Evolutionary conservation across 1,284 basidiomycete genomes (phyloP), one percentile per base, ranked within the genome.

Genomic region (Heliocybe sulcata): DNA sequence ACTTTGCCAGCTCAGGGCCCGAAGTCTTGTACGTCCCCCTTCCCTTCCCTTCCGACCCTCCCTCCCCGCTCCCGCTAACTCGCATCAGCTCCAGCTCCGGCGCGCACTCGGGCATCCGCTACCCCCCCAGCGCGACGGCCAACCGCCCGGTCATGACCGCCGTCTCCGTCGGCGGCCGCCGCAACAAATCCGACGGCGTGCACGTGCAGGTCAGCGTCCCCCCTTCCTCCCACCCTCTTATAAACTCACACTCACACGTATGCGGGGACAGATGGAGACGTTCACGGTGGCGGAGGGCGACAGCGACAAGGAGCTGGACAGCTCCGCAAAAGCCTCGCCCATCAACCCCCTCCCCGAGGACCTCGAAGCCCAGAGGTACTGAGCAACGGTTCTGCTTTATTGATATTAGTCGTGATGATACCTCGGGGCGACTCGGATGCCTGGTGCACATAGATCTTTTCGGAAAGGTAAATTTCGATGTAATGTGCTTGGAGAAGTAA

Each of bases 161-260:
- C 27, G 47, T 49, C 3, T 49, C 47, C 3, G 47, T 49, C 3
- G 22, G 23, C 25, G 22, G 22, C 47, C 10, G 27, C 6, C 10
- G 22, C 9, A 49, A 9, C 3, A 49, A 29, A 11, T 25, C 47
- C 6, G 23, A 25, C 6, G 47, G 47, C 20, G 47, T 49, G 23
- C 47, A 49, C 47, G 27, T 49, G 11, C 47, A 49, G 47, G 47
- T n/a, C 6, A n/a, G n/a, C n/a, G n/a, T n/a, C n/a, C n/a, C n/a
- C n/a, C n/a, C n/a, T n/a, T n/a, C n/a, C n/a, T n/a, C n/a, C n/a
- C n/a, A n/a, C n/a, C n/a, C n/a, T n/a, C n/a, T n/a, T n/a, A n/a
- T n/a, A n/a, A n/a, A n/a, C n/a, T n/a, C n/a, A n/a, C n/a, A n/a
- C n/a, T n/a, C n/a, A n/a, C n/a, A n/a, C n/a, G n/a, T n/a, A n/a